Conservation (phyloP, 768 basidiomycete species). For the Porpolomopsis calyptriformis region DNA sequence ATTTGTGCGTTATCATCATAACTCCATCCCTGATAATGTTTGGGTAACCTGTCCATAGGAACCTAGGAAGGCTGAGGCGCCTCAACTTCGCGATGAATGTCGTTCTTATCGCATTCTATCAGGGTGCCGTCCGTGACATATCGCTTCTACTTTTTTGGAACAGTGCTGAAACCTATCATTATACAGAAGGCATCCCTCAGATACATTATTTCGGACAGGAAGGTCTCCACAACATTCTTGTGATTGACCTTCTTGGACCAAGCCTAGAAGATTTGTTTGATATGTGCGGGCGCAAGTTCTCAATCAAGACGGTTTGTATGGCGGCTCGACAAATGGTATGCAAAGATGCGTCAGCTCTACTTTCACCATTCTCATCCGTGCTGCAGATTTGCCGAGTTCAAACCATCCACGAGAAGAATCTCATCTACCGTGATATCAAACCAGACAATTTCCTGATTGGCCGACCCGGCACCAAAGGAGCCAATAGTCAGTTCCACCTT, state of each 20-base stretch:
- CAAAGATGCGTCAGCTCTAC: constrained; percentile 4
- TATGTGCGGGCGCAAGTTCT: constrained; percentile 97
- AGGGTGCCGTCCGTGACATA: constrained; percentile 65
- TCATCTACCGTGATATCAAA: constrained; percentile 99
- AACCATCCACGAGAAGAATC: constrained; percentile 98
- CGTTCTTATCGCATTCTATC: constrained; percentile 88
- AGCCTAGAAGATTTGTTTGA: constrained; percentile 97
- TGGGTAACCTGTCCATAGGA: constrained; percentile 38
- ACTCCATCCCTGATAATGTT: constrained; percentile 5
- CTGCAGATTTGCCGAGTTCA: constrained; percentile 84
- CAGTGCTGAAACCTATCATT: constrained; percentile 13
- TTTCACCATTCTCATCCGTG: constrained; percentile 6
- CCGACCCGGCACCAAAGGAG: constrained; percentile 80
- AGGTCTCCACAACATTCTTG: constrained; percentile 94
- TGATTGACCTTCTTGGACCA: constrained; percentile 95
- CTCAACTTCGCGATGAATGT: constrained; percentile 96
- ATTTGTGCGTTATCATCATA: constrained; percentile 63
- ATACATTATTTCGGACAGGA: constrained; percentile 99
- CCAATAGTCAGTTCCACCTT: constrained; percentile 49
- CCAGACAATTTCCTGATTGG: constrained; percentile 99
- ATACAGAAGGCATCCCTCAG: constrained; percentile 87
- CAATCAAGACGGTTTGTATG: constrained; percentile 98
- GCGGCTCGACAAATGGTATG: constrained; percentile 87
- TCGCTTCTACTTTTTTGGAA: constrained; percentile 5
- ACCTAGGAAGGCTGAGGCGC: constrained; percentile 90